Evolutionary conservation across 768 basidiomycete species (phyloP), one percentile per base, ranked within the genome.

Genomic region (Sistotremastrum niveocremeum): DNA sequence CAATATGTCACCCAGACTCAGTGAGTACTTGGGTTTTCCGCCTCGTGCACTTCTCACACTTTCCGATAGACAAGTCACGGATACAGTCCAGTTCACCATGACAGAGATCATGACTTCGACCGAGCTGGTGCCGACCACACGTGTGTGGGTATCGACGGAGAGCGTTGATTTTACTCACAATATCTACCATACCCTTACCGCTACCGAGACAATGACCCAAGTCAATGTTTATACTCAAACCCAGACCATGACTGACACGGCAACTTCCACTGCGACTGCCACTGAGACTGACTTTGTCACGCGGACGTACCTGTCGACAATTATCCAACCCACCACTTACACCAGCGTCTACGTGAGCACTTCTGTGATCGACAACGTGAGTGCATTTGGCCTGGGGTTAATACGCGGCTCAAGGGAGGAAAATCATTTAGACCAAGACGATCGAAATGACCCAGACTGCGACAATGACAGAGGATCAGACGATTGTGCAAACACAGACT

Each of bases 101-200:
- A 61, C 61, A 8, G 51, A 58, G 41, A 39, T 54, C 37, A 50
- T 56, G 53, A 78, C 77, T 3, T 73, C 72, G 5, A 65, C 73
- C 28, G 60, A 75, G 59, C 61, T 73, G 34, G 64, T 76, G 38
- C 78, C 78, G 41, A 81, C 80, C 30, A 81, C 79, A 8, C 70
- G 72, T 41, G 68, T 80, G 41, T 82, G 72, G 71, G 70, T 78
- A 36, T 81, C 78, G 10, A 83, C 80, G 20, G 72, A 80, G 60
- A 64, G 74, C 56, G 68, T 76, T 52, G 76, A 80, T 66, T 63
- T 65, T 45, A 77, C 75, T 52, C 57, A 70, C 65, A 69, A 65
- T 29, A 37, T 76, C 42, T 74, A 79, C 51, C 67, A 76, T 56
- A 79, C 77, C 40, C 56, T 74, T 52, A 82, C 79, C 47, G 74